Conservation (phyloP, 2,329 filamentous ascomycete species). For the Magnaporthales sp. region DNA sequence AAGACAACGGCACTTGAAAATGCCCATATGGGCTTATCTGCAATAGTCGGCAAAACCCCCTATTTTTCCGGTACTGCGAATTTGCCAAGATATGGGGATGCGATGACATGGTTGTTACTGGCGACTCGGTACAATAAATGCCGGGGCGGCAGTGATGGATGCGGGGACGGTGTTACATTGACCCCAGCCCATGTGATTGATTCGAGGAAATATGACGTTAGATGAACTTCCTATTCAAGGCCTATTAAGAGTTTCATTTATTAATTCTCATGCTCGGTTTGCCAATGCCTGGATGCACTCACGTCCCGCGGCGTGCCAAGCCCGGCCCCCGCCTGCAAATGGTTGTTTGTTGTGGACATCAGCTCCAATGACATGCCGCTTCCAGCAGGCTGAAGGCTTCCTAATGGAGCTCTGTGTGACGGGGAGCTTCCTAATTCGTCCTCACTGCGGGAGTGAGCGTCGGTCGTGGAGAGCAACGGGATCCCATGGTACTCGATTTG, state of each 20-base stretch:
- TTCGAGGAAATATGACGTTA: not conserved
- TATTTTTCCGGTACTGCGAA: not conserved
- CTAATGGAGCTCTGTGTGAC: not conserved
- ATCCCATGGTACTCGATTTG: constrained; percentile 15
- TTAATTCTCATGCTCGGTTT: not conserved
- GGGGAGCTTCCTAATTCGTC: constrained; percentile 21
- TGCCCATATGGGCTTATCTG: not conserved
- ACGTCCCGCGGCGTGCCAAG: not conserved
- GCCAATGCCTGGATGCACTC: not conserved
- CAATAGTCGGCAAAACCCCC: not conserved
- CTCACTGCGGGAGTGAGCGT: constrained; percentile 27
- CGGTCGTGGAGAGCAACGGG: constrained; percentile 27
- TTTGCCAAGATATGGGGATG: no score
- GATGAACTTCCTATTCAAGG: not conserved
- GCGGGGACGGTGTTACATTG: not conserved
- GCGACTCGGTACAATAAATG: not conserved
- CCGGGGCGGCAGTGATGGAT: not conserved
- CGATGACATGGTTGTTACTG: not conserved
- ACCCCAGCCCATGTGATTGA: not conserved
- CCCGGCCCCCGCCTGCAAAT: not conserved
- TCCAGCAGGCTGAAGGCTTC: not conserved
- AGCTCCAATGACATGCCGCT: not conserved
- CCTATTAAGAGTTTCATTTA: not conserved
- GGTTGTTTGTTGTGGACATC: not conserved
- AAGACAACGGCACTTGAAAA: not conserved